Base-by-base conservation (phyloP, 2,329 filamentous ascomycete species). In the Penicillium oxalicum region DNA sequence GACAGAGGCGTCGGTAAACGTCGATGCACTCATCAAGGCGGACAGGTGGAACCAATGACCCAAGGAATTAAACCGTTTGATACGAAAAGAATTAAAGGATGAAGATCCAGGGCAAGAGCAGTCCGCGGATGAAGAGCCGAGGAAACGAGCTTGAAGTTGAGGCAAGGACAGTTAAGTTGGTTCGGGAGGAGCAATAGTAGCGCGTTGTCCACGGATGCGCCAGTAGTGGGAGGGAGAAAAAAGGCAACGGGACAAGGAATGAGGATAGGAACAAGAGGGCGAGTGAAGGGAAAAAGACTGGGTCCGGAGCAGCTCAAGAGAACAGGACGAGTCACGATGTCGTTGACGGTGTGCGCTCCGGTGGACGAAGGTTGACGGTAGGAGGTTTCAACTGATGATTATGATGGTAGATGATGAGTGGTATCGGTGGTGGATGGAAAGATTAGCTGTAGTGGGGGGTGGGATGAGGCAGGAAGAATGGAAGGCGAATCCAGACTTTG, bases 21-120 rank as follows among this genome's bases (percentile, higher is more conserved):
- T 66, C 59, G 67, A 61, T 59, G 63, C 66, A 68, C 67, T 70
- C 68, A 70, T 71, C 64, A 68, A 70, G 67, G 61, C 52, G 45
- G 59, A 35, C 25, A 43, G 38, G 53, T 56, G 49, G 50, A 51
- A 54, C 47, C 53, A 45, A 52, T 32, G 47, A 55, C 51, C 40
- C 45, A 53, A 48, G 47, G 52, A 55, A 44, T 58, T 46, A 36
- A 32, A 32, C 25, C 32, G 11, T 39, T 45, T 38, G 34, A 45
- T 45, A 45, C 9, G 49, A 45, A 32, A 45, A 47, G 52, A 44
- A 51, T 46, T 42, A 50, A 43, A 46, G 18, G 39, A 25, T 33
- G 29, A 28, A 27, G 33, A 34, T 28, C 27, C 42, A 44, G 33
- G 42, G 41, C 48, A 53, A 47, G 49, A 55, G 51, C 48, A 51